Evolutionary conservation across 305 asterid species (phyloP).

Genomic region (Withania somnifera): DNA sequence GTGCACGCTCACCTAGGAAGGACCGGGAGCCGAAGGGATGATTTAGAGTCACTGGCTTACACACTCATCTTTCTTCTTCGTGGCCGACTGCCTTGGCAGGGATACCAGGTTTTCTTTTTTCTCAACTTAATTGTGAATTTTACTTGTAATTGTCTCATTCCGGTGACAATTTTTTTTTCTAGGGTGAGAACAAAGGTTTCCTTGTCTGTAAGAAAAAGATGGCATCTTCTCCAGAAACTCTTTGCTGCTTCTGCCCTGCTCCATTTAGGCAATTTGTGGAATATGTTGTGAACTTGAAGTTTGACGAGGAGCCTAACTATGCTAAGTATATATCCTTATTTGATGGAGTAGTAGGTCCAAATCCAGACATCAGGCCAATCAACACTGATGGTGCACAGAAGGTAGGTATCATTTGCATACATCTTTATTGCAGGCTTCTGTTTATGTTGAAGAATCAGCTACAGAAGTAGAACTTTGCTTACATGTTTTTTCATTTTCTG

Average conservation of each 20-base stretch:
- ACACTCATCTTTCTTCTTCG: slow-evolving; percentile 11
- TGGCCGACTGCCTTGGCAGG: slow-evolving; percentile 18
- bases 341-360: slow-evolving; percentile 11
- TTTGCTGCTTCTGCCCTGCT: slow-evolving; percentile 14
- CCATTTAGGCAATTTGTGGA: slow-evolving; percentile 5
- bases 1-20: slow-evolving; percentile 15
- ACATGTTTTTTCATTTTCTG: not conserved
- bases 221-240: slow-evolving; percentile 11
- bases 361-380: slow-evolving; percentile 12
- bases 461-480: not conserved
- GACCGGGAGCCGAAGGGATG: slow-evolving; percentile 12
- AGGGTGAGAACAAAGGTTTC: slow-evolving; percentile 12
- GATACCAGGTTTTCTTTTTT: slow-evolving; percentile 8
- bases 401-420: not conserved
- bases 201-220: slow-evolving; percentile 15
- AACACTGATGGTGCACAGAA: slow-evolving; percentile 15
- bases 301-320: slow-evolving; percentile 17
- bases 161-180: not conserved
- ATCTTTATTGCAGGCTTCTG: not conserved
- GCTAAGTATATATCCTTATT: slow-evolving; percentile 9
- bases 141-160: not conserved
- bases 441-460: not conserved
- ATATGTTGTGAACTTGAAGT: slow-evolving; percentile 13
- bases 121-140: not conserved
- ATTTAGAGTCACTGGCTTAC: slow-evolving; percentile 15